phyloP scores from a whole-genome alignment of 352 stramenopile genomes.

The Globisporangium paddicum region DNA sequence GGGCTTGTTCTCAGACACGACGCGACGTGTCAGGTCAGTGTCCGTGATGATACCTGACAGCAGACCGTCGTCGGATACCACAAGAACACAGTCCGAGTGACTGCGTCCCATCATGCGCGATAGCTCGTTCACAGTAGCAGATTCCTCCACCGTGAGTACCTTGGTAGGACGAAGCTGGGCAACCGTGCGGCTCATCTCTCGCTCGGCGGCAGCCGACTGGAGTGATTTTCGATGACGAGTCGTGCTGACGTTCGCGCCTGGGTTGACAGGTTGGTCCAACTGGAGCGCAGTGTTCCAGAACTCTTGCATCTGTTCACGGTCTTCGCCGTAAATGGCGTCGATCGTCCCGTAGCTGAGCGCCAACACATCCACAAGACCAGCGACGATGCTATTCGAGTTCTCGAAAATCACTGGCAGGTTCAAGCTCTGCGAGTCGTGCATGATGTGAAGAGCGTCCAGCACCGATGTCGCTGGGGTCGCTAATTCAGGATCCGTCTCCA shows the following conservation, averaged over 20 bases:
- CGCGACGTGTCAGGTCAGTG: conserved; percentile 78
- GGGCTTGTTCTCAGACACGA: conserved; percentile 76
- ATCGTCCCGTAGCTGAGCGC: conserved; percentile 86
- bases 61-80: conserved; percentile 86
- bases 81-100: conserved; percentile 90
- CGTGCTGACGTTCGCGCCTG: conserved; percentile 24
- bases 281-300: conserved; percentile 87
- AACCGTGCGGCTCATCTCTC: conserved; percentile 76
- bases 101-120: conserved; percentile 87
- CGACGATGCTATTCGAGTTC: conserved; percentile 51
- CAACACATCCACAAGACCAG: conserved; percentile 81
- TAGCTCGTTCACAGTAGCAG: conserved; percentile 81
- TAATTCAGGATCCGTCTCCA: conserved; percentile 84
- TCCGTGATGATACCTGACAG: conserved; percentile 96
- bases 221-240: conserved; percentile 54
- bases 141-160: conserved; percentile 86
- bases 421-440: conserved; percentile 81
- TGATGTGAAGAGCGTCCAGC: conserved; percentile 85
- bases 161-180: conserved; percentile 78
- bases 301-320: conserved; percentile 87
- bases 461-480: conserved; percentile 61
- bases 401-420: conserved; percentile 78
- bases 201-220: conserved; percentile 45
- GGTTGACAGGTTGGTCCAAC: conserved; percentile 59
- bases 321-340: conserved; percentile 83